Evolutionary conservation across 257 asterid species (phyloP).

Genomic region (Anisodus acutangulus): DNA sequence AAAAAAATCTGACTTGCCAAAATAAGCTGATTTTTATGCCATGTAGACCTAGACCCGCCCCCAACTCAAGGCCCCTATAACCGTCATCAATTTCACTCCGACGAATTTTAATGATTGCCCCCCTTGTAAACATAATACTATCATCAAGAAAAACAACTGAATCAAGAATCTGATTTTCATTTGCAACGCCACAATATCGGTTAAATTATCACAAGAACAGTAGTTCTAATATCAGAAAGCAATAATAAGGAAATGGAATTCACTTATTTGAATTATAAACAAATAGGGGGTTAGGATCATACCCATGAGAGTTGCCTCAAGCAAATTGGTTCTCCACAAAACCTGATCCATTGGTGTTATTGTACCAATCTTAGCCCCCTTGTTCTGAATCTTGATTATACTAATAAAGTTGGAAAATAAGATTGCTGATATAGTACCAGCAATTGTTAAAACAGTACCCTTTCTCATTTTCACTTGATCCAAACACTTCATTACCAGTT

Average conservation of each 20-base stretch:
- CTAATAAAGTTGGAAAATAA: conserved; percentile 72
- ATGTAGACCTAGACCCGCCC: no score
- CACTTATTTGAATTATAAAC: neutral
- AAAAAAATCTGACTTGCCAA: no score
- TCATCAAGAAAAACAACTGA: neutral
- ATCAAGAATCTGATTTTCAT: neutral
- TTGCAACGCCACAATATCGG: neutral
- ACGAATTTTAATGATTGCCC: neutral
- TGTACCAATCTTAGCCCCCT: conserved; percentile 92
- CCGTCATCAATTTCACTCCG: no score
- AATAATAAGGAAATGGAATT: neutral
- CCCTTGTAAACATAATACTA: neutral
- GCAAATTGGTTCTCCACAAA: conserved; percentile 94
- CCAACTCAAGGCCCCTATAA: no score
- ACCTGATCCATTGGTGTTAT: conserved; percentile 99
- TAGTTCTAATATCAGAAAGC: neutral
- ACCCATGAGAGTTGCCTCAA: conserved; percentile 99
- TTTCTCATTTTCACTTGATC: conserved; percentile 91
- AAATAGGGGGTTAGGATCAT: conserved; percentile 27
- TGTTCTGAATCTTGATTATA: conserved; percentile 90
- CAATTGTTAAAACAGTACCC: conserved; percentile 83
- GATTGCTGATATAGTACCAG: conserved; percentile 76
- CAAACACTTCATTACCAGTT: conserved; percentile 77
- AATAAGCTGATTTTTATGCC: no score
- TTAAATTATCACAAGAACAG: neutral